phyloP scores from a whole-genome alignment of 1,284 basidiomycete species.

The Cutaneotrichosporon cyanovorans region DNA sequence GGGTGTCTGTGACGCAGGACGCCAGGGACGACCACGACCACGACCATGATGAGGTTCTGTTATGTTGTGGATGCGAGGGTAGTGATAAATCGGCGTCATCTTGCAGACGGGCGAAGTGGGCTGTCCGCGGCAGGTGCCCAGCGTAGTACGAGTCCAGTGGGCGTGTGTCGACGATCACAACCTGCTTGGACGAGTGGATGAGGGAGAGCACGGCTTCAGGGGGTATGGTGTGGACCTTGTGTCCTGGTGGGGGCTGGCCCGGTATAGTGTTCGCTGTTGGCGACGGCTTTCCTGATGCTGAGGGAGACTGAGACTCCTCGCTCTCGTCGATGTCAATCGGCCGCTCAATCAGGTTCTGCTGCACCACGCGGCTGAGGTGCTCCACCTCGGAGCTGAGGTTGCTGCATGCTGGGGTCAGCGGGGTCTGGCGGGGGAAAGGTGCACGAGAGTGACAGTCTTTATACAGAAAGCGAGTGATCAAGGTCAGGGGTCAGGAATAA shows the following conservation, averaged over 20 bases:
- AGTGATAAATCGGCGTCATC: too few relatives aligned
- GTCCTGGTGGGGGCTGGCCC: neutral
- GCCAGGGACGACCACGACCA: conserved; percentile 60
- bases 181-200: conserved; percentile 9
- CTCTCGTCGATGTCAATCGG: conserved; percentile 21
- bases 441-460: too few relatives aligned
- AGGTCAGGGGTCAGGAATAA: too few relatives aligned
- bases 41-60: too few relatives aligned
- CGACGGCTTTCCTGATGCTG: too few relatives aligned
- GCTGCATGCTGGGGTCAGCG: conserved; percentile 9
- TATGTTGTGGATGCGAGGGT: too few relatives aligned
- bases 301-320: too few relatives aligned
- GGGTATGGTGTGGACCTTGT: conserved; percentile 14
- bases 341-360: conserved; percentile 31
- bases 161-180: conserved; percentile 68
- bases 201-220: conserved; percentile 14
- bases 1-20: conserved; percentile 68
- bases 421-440: too few relatives aligned
- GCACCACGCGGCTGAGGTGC: conserved; percentile 29
- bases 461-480: too few relatives aligned
- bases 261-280: too few relatives aligned
- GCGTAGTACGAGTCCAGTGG: conserved; percentile 58
- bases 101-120: conserved; percentile 72
- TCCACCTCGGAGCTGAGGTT: conserved; percentile 27
- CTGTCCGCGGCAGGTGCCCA: conserved; percentile 58